Base-by-base conservation (phyloP, 768 basidiomycete genomes). In the Dentipellis sp. region DNA sequence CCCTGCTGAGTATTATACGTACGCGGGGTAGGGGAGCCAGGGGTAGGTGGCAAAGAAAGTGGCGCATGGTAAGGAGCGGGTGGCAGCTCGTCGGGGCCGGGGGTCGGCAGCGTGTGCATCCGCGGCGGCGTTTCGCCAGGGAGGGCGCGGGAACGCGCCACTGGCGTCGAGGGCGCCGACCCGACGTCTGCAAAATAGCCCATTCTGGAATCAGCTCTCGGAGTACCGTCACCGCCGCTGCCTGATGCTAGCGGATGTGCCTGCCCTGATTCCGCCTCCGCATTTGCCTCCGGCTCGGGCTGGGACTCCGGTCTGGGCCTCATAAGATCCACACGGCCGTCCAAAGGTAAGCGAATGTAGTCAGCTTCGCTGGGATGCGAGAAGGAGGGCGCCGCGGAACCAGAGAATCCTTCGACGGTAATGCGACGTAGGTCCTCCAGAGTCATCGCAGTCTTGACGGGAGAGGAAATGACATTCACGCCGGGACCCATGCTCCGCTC, bases 261-360 rank as follows among this genome's bases (percentile, higher is more conserved):
- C 40, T 52, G 29, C 38, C 19, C 9, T 39, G 42, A 29, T 59
- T 17, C 59, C 34, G 6, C 40, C 9, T 37, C 53, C 38, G 46
- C 34, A 10, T 36, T 47, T 3, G 56, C 34, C n/a, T 50, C 42
- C 10, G 56, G 52, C 40, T 65, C 58, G n/a, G 35, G 47, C 19
- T 14, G 52, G 34, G 56, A 55, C 42, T 59, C 58, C 23, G 64
- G 62, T 47, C 63, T 66, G 4, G 81, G 86, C 55, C 85, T 81
- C 77, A 97, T 87, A 62, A 97, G 75, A 66, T 95, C 92, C 55
- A 94, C 76, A 49, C 94, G 84, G 5, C 94, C 94, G 56, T 91
- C 87, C 19, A 97, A 74, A 14, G 94, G 94, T 71, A 97, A 69
- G 52, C 80, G 85, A 55, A 74, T 77, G 67, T 97, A 97, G 60